Evolutionary conservation across 805 yeast genomes (phyloP).

Genomic region (Dipodascus geniculatus): DNA sequence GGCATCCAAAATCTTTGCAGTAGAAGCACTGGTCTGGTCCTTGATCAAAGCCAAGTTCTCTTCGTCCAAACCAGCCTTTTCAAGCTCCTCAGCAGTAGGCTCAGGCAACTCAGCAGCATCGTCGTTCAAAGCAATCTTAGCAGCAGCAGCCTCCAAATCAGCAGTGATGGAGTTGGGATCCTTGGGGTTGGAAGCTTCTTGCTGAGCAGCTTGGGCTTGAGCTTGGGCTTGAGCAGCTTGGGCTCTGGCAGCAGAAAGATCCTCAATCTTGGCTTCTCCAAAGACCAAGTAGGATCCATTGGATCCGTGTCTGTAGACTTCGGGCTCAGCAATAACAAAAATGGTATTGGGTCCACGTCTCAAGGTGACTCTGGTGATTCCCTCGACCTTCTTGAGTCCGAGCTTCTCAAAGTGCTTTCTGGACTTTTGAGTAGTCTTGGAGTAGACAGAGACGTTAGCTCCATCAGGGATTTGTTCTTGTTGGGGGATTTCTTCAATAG

Average conservation of each 20-base stretch:
- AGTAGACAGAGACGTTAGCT: slow-evolving; percentile 9
- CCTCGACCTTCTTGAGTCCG: slow-evolving; percentile 81
- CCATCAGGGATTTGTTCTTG: slow-evolving; percentile 1
- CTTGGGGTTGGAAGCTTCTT: slow-evolving; percentile 25
- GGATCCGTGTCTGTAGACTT: slow-evolving; percentile 78
- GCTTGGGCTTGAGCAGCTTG: slow-evolving; percentile 39
- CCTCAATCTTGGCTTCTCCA: slow-evolving; percentile 97
- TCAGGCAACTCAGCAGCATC: slow-evolving; percentile 39
- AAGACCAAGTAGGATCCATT: slow-evolving; percentile 90
- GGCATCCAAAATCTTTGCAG: slow-evolving; percentile 86
- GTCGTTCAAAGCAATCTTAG: slow-evolving; percentile 29
- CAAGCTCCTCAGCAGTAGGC: slow-evolving; percentile 46
- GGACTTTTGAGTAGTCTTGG: slow-evolving; percentile 74
- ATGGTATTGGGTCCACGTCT: slow-evolving; percentile 86
- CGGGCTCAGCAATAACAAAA: slow-evolving; percentile 87
- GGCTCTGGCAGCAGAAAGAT: slow-evolving; percentile 68
- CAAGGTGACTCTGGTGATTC: slow-evolving; percentile 91
- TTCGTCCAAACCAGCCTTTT: slow-evolving; percentile 71
- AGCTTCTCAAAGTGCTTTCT: slow-evolving; percentile 80
- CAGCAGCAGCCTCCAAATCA: slow-evolving; percentile 19
- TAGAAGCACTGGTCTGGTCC: slow-evolving; percentile 83
- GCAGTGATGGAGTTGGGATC: slow-evolving; percentile 6
- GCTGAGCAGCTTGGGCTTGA: slow-evolving; percentile 28
- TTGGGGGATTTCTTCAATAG: neutral
- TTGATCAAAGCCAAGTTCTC: slow-evolving; percentile 77